A percentile compares a stretch with the other conserved stretches of the same genome.
phyloP scores from a whole-genome alignment of 2,329 filamentous ascomycete genomes.

The Fonsecaea nubica region DNA sequence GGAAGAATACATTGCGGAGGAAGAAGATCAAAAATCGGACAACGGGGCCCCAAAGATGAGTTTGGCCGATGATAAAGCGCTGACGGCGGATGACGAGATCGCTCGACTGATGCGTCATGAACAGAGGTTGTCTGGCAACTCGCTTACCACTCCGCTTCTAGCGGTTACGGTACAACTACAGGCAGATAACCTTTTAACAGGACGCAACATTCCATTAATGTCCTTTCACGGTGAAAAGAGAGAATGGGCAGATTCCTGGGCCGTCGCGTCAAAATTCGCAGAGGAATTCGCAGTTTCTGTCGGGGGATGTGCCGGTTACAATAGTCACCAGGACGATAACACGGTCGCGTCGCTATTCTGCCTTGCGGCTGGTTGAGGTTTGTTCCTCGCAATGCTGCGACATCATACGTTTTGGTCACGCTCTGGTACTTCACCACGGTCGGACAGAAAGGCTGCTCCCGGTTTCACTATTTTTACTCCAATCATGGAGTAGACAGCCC shows the following conservation, averaged over 20 bases:
- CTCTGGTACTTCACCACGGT: not conserved
- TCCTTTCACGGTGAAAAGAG: constrained; percentile 27
- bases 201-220: constrained; percentile 22
- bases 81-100: constrained; percentile 36
- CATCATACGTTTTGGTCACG: not conserved
- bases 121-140: constrained; percentile 14
- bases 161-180: constrained; percentile 11
- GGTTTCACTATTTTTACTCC: not conserved
- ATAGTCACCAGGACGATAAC: constrained; percentile 7
- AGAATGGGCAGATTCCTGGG: constrained; percentile 14
- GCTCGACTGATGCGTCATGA: constrained; percentile 29
- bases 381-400: not conserved
- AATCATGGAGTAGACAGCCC: not conserved
- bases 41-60: constrained; percentile 1
- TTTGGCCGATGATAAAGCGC: constrained; percentile 16
- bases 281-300: constrained; percentile 32
- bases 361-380: constrained; percentile 2
- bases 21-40: not conserved
- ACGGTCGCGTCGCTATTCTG: constrained; percentile 32
- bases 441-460: not conserved
- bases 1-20: constrained; percentile 62
- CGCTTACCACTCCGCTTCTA: constrained; percentile 26
- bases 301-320: constrained; percentile 26
- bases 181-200: not conserved
- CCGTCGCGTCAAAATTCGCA: constrained; percentile 24